Evolutionary conservation across 2,329 filamentous ascomycete species (phyloP), one percentile per base, ranked within the genome.

Genomic region (Diaporthe sp.): DNA sequence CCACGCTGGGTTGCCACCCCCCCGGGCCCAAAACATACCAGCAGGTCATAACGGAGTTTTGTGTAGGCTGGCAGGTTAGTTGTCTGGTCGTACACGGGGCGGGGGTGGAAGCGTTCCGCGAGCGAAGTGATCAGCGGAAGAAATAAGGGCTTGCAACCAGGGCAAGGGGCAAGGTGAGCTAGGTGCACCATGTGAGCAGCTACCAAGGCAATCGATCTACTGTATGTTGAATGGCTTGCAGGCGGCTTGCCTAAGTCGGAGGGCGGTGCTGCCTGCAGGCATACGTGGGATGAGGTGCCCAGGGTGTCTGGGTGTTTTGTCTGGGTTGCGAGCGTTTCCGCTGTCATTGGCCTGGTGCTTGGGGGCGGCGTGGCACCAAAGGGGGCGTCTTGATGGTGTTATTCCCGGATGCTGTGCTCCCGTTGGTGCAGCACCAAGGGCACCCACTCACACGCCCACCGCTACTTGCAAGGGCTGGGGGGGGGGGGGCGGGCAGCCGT

Each of bases 321-420:
- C 47, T 53, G 63, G 61, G 37, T 66, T 66, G 61, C 44, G 32
- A 13, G 22, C 35, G 47, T 53, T 68, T 44, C 56, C 22, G 44
- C 59, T 63, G 50, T 71, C 44, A 55, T 71, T 71, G 47, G 70
- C 44, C 70, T 51, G 25, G 37, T 63, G 32, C 70, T 61, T 61
- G 63, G 63, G 63, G 55, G 15, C 50, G 56, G 55, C 66, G 66
- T 32, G 44, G 51, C 30, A 13, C 51, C 37, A 39, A 70, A 56
- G 66, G n/a, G n/a, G n/a, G n/a, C n/a, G n/a, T n/a, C n/a, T n/a
- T n/a, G 35, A 58, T 70, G 66, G 50, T 70, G 66, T 70, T 70
- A 70, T 70, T 70, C 51, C 66, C 66, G 66, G 51, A 58, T 58
- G 66, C 50, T 44, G 51, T 12, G 51, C 37, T 42, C 66, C 66